These are phyloP conservation scores for Globisporangium abappressorium DNA, from an alignment of 352 stramenopile genomes.

Conservation along the genomic window DNA sequence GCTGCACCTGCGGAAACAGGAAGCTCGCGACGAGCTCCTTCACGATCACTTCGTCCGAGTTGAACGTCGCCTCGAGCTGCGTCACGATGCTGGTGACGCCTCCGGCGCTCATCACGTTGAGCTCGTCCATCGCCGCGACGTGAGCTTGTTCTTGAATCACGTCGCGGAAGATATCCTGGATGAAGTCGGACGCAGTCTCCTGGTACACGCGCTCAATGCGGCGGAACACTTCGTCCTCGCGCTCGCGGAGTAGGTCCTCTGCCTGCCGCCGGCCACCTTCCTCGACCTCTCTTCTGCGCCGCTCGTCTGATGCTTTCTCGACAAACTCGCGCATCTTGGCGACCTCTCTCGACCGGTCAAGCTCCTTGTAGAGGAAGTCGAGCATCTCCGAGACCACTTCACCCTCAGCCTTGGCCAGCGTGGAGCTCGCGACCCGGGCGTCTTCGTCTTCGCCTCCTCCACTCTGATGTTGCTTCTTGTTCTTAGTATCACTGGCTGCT, in stretches of 20 bases:
- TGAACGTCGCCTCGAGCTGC: constrained; percentile 40
- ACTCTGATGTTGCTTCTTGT: constrained; percentile 13
- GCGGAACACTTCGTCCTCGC: constrained; percentile 82
- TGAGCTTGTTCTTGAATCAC: constrained; percentile 56
- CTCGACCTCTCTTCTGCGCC: constrained; percentile 73
- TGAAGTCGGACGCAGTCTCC: constrained; percentile 68
- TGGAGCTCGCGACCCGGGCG: constrained; percentile 36
- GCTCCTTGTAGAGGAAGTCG: constrained; percentile 88
- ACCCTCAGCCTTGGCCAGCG: constrained; percentile 72
- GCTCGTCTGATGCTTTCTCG: constrained; percentile 58
- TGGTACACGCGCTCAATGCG: constrained; percentile 77
- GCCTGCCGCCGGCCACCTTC: constrained; percentile 86
- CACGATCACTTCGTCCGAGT: constrained; percentile 61
- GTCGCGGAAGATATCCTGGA: constrained; percentile 61
- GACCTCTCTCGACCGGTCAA: constrained; percentile 77
- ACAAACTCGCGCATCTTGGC: constrained; percentile 75
- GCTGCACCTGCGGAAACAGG: constrained; percentile 74
- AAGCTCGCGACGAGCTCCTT: constrained; percentile 81
- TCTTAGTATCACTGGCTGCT: constrained; percentile 6
- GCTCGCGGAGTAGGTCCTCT: constrained; percentile 77
- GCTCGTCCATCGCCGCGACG: constrained; percentile 41
- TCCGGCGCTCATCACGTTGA: constrained; percentile 39
- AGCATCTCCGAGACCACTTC: constrained; percentile 88
- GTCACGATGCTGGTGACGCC: constrained; percentile 46
- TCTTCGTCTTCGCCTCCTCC: constrained; percentile 37